phyloP scores from a whole-genome alignment of 169 alveolate genomes.

The Eimeria praecox region DNA sequence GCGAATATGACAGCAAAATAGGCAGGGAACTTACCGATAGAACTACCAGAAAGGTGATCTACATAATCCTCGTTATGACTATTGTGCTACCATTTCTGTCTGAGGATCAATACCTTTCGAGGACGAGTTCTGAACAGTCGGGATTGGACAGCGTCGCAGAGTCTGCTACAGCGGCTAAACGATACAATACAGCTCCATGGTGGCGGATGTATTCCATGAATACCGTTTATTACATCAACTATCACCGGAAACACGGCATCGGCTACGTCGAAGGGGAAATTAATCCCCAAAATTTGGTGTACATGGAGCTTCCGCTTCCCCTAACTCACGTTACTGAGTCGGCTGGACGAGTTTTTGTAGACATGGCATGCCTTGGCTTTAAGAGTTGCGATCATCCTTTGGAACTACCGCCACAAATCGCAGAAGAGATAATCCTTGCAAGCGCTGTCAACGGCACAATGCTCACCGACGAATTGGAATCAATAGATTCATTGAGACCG shows the following conservation, averaged over 20 bases:
- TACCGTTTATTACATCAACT: constrained; percentile 59
- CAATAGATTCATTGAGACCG: constrained; percentile 60
- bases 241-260: constrained; percentile 75
- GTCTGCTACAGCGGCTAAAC: constrained; percentile 78
- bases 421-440: constrained; percentile 21
- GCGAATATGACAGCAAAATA: constrained; percentile 87
- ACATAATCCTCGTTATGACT: constrained; percentile 69
- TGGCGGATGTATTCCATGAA: constrained; percentile 70
- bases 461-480: constrained; percentile 75
- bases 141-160: constrained; percentile 74
- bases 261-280: constrained; percentile 63
- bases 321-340: constrained; percentile 64
- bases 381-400: constrained; percentile 59
- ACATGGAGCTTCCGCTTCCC: constrained; percentile 72
- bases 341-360: constrained; percentile 72
- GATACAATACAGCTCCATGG: constrained; percentile 57
- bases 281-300: constrained; percentile 49
- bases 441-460: constrained; percentile 72
- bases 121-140: constrained; percentile 56
- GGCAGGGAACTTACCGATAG: constrained; percentile 92
- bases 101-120: constrained; percentile 32
- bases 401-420: constrained; percentile 70
- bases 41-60: constrained; percentile 89
- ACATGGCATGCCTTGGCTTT: constrained; percentile 73
- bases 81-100: constrained; percentile 56